These are phyloP conservation scores for Suillus occidentalis DNA, from an alignment of 768 basidiomycete species.

Conservation along the genomic window DNA sequence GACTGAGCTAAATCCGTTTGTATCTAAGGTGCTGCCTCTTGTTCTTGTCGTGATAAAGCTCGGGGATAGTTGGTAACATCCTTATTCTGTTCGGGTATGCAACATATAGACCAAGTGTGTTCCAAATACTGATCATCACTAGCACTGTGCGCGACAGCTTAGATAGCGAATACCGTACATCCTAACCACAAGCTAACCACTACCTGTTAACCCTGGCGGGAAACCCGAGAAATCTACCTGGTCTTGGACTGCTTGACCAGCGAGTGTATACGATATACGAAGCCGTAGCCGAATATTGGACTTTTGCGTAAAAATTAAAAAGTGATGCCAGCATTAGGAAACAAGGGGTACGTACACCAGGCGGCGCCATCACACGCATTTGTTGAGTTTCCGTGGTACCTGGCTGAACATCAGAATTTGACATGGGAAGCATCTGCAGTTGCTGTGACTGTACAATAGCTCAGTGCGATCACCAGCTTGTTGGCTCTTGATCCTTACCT, in stretches of 20 bases:
- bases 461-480: conserved; percentile 6
- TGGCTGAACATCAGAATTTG: conserved; percentile 73
- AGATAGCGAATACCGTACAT: conserved; percentile 25
- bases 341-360: conserved; percentile 59
- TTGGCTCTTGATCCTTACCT: conserved; percentile 47
- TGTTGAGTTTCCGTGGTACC: conserved; percentile 91
- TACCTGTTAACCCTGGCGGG: conserved; percentile 69
- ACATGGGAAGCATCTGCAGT: conserved; percentile 97
- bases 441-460: conserved; percentile 78
- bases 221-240: conserved; percentile 95
- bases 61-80: too few relatives aligned
- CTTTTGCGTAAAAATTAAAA: conserved; percentile 38
- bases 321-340: conserved; percentile 10
- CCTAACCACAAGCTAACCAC: conserved; percentile 12
- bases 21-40: neutral
- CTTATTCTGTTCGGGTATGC: neutral
- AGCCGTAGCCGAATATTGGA: conserved; percentile 81
- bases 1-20: neutral
- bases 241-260: conserved; percentile 75
- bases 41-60: neutral
- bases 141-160: conserved; percentile 4
- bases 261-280: conserved; percentile 75
- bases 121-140: neutral
- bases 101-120: neutral
- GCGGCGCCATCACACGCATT: conserved; percentile 87